Base-by-base conservation (phyloP, 1,284 basidiomycete species). In the Tilletia walkeri region DNA sequence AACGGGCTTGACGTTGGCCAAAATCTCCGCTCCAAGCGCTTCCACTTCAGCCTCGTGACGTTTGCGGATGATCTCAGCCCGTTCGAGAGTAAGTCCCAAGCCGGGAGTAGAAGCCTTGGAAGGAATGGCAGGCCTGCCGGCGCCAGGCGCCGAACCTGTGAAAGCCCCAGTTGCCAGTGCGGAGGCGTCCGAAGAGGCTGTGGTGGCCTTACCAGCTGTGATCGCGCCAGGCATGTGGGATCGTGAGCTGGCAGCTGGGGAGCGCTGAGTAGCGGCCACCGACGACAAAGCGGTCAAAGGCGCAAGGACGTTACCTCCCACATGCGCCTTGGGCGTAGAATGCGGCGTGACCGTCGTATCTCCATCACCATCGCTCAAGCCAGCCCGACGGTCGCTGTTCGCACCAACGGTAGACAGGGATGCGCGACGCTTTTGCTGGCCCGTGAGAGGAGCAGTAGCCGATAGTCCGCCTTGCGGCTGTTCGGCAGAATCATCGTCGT, bases 11-110 rank as follows among this genome's bases (percentile, higher is more conserved):
- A 72, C 71, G 20, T 76, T 74, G 0, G 75, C 74, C 1, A 82
- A 72, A 16, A 77, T 79, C 49, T 80, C 78, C n/a, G 72, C 77
- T 34, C 81, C 80, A 16, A 82, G 73, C 39, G 80, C 81, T 3
- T 70, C 72, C 12, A 82, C 79, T 63, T 82, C 80, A 49, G 76
- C 72, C 65, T 82, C 79, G 74, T 81, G 77, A 49, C 81, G 75
- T 30, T 79, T 73, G 30, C 77, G 75, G 34, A 81, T 73, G 68
- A 79, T 78, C 18, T 76, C 76, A 6, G 78, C 78, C 61, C 75
- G 75, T 39, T 73, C 70, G 20, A 74, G 73, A 3, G 70, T 72
- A 41, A 78, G 71, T 24, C 70, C 76, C 10, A 74, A 48, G 34
- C 76, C 70, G n/a, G 73, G 59, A 34, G 63, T 67, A 38, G 53